Conservation (phyloP, 306 rosid species). For the Malus orientalis region DNA sequence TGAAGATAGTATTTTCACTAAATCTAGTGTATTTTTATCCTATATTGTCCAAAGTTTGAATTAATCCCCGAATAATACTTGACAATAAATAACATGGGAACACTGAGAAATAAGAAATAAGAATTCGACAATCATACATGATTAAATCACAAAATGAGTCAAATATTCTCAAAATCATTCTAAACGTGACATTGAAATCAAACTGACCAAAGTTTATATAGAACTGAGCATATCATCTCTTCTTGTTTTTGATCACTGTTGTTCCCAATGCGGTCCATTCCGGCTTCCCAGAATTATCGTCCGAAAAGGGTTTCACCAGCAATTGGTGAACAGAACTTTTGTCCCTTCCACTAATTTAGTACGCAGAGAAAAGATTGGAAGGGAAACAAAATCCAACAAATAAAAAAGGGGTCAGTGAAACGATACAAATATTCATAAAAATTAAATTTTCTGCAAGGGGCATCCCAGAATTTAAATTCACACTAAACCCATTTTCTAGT, state of each 20-base stretch:
- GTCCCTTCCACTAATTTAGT: constrained; percentile 7
- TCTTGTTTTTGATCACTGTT: constrained; percentile 56
- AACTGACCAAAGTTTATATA: constrained; percentile 74
- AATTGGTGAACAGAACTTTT: background rate
- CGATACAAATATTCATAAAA: background rate
- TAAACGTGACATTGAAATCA: constrained; percentile 32
- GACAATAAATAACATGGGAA: too few species aligned
- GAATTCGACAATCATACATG: too few species aligned
- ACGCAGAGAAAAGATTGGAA: background rate
- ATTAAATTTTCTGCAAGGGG: background rate
- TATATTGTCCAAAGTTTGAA: too few species aligned
- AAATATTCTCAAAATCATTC: too few species aligned
- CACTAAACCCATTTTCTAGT: background rate
- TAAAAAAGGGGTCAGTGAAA: background rate
- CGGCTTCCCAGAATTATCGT: background rate
- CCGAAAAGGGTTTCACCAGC: background rate
- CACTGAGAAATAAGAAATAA: too few species aligned
- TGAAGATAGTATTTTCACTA: too few species aligned
- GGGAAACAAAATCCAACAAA: background rate
- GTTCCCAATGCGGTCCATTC: constrained; percentile 14
- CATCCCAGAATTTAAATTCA: background rate
- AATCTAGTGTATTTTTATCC: too few species aligned
- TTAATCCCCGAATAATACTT: too few species aligned
- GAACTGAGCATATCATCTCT: constrained; percentile 70
- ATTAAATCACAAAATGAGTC: too few species aligned